Percentiles rank a stretch among this genome's conserved stretches.
Evolutionary conservation across 2,329 filamentous ascomycete genomes (phyloP).

Genomic region (Macroventuria anomochaeta): DNA sequence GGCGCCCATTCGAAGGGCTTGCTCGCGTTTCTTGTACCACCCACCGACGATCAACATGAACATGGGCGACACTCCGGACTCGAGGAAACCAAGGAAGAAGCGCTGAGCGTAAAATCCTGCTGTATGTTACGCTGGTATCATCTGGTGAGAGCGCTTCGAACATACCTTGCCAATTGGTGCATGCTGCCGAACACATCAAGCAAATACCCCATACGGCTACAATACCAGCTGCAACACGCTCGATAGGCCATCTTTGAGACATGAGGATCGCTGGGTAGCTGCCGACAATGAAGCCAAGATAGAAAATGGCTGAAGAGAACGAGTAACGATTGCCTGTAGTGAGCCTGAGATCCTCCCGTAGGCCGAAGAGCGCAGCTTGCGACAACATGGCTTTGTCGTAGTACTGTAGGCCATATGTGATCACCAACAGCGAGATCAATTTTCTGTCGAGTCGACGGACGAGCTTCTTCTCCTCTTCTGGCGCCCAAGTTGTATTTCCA

Average conservation of each 20-base stretch:
- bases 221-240: slow-evolving; percentile 53
- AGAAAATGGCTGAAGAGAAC: slow-evolving; percentile 54
- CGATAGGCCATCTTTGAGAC: slow-evolving; percentile 57
- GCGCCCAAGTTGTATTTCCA: slow-evolving; percentile 54
- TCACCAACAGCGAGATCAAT: slow-evolving; percentile 31
- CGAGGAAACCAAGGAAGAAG: slow-evolving; percentile 62
- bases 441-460: slow-evolving; percentile 33
- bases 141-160: not conserved
- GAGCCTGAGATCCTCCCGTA: slow-evolving; percentile 46
- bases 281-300: slow-evolving; percentile 57
- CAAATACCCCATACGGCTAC: slow-evolving; percentile 56
- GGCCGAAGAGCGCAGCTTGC: slow-evolving; percentile 52
- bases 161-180: slow-evolving; percentile 54
- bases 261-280: slow-evolving; percentile 55
- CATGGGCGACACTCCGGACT: slow-evolving; percentile 61
- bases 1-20: slow-evolving; percentile 66
- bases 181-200: slow-evolving; percentile 33
- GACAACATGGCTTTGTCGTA: slow-evolving; percentile 57
- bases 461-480: slow-evolving; percentile 49
- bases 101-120: slow-evolving; percentile 57
- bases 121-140: not conserved
- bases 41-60: slow-evolving; percentile 49
- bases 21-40: slow-evolving; percentile 65
- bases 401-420: slow-evolving; percentile 41
- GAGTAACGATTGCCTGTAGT: slow-evolving; percentile 52